Conservation (phyloP, 2,329 filamentous ascomycete genomes). For the Didymella sp. region DNA sequence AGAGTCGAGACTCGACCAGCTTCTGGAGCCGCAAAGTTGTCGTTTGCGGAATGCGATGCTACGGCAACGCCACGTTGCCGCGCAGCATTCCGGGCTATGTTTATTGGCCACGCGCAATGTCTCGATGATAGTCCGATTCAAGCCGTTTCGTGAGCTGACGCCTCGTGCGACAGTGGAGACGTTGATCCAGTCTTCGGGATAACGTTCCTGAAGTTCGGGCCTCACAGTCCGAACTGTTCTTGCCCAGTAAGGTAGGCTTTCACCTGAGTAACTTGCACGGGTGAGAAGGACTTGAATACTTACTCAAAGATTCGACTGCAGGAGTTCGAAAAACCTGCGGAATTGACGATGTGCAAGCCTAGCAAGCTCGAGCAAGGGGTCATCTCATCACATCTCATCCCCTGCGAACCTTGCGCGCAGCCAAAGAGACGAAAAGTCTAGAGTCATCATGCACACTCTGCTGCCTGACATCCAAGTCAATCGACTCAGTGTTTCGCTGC, state of each 20-base stretch:
- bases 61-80: slow-evolving; percentile 4
- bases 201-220: neutral
- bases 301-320: neutral
- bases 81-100: neutral
- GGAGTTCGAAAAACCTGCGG: neutral
- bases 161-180: neutral
- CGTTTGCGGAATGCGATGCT: slow-evolving; percentile 9
- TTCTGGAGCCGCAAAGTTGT: neutral
- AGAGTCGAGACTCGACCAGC: neutral
- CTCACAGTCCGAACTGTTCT: neutral
- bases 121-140: neutral
- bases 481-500: neutral
- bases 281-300: neutral
- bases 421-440: neutral
- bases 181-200: too few species aligned
- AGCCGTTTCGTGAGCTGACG: neutral
- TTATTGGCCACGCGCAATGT: neutral
- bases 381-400: neutral
- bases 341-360: neutral
- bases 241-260: too few species aligned
- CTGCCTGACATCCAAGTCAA: neutral
- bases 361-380: neutral
- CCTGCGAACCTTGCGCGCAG: neutral
- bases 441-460: neutral
- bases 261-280: neutral